These are phyloP conservation scores for Salix brachista DNA, from an alignment of 345 rosid genomes.

Conservation along the genomic window DNA sequence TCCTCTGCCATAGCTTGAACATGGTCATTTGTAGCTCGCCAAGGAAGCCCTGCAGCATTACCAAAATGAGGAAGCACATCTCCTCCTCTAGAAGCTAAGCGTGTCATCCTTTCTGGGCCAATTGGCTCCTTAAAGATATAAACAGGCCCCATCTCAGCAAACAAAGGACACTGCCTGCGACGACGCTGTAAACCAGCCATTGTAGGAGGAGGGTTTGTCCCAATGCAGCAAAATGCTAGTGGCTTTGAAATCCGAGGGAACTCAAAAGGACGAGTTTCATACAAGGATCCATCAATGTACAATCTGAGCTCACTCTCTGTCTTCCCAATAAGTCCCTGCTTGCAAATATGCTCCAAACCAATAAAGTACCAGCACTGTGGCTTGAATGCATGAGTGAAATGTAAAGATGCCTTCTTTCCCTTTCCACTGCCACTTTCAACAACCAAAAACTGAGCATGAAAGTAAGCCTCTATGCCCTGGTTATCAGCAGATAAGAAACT, in stretches of 20 bases:
- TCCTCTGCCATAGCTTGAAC: constrained; percentile 63
- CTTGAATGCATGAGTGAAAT: constrained; percentile 97
- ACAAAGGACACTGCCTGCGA: constrained; percentile 96
- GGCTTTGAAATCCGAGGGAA: constrained; percentile 93
- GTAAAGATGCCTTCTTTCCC: constrained; percentile 91
- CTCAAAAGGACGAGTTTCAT: constrained; percentile 91
- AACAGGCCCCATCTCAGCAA: constrained; percentile 98
- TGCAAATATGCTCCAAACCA: constrained; percentile 85
- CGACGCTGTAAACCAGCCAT: constrained; percentile 98
- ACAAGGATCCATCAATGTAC: constrained; percentile 89
- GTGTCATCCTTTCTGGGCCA: constrained; percentile 89
- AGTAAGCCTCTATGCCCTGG: constrained; percentile 96
- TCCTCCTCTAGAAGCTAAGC: constrained; percentile 91
- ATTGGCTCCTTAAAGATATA: constrained; percentile 96
- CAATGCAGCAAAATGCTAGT: constrained; percentile 94
- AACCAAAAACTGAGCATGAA: constrained; percentile 96
- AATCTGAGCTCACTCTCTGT: constrained; percentile 91
- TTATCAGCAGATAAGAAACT: constrained; percentile 96
- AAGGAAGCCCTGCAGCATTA: constrained; percentile 90
- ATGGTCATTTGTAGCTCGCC: constrained; percentile 76
- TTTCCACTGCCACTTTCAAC: constrained; percentile 94
- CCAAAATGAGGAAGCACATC: constrained; percentile 91
- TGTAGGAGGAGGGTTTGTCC: constrained; percentile 98
- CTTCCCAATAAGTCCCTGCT: constrained; percentile 85
- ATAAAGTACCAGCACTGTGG: constrained; percentile 99